Percentiles rank a stretch among this genome's conserved stretches.
phyloP scores from a whole-genome alignment of 441 rosid genomes.

The Syzygium malaccense region DNA sequence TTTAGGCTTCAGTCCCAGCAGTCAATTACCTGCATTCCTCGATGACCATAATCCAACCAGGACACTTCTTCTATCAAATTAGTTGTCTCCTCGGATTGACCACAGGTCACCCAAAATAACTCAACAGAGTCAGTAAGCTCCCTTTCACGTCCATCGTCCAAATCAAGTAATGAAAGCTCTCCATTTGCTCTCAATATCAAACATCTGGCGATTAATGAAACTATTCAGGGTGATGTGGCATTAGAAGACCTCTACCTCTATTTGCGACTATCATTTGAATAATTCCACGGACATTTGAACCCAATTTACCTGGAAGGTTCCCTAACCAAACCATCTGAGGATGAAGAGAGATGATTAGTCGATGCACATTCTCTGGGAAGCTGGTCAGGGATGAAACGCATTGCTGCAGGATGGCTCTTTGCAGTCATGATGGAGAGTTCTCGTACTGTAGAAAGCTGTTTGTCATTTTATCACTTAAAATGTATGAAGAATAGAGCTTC shows the following conservation, averaged over 20 bases:
- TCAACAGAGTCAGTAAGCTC: slow-evolving; percentile 97
- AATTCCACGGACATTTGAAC: slow-evolving; percentile 10
- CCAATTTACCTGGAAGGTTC: slow-evolving; percentile 82
- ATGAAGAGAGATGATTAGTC: slow-evolving; percentile 34
- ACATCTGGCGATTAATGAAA: slow-evolving; percentile 49
- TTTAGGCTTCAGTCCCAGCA: slow-evolving; percentile 3
- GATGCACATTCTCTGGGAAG: slow-evolving; percentile 42
- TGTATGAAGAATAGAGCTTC: slow-evolving; percentile 42
- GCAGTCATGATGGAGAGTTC: slow-evolving; percentile 99
- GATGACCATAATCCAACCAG: slow-evolving; percentile 96
- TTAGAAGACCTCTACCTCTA: not conserved
- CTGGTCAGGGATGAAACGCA: slow-evolving; percentile 96
- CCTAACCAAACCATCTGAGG: slow-evolving; percentile 42
- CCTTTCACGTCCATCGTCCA: slow-evolving; percentile 97
- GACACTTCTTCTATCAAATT: slow-evolving; percentile 95
- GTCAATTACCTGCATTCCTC: slow-evolving; percentile 96
- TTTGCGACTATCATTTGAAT: not conserved
- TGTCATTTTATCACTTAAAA: slow-evolving; percentile 99
- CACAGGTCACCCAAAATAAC: slow-evolving; percentile 98
- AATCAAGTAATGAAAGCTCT: slow-evolving; percentile 93
- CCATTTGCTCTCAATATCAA: slow-evolving; percentile 91
- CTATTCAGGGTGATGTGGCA: slow-evolving; percentile 19
- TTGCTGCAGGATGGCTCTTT: slow-evolving; percentile 98
- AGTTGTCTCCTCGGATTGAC: slow-evolving; percentile 83
- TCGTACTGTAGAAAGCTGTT: slow-evolving; percentile 99